Percentiles rank a stretch among this genome's conserved stretches.
phyloP scores from a whole-genome alignment of 106 monocot species.

The Acorus calamus region DNA sequence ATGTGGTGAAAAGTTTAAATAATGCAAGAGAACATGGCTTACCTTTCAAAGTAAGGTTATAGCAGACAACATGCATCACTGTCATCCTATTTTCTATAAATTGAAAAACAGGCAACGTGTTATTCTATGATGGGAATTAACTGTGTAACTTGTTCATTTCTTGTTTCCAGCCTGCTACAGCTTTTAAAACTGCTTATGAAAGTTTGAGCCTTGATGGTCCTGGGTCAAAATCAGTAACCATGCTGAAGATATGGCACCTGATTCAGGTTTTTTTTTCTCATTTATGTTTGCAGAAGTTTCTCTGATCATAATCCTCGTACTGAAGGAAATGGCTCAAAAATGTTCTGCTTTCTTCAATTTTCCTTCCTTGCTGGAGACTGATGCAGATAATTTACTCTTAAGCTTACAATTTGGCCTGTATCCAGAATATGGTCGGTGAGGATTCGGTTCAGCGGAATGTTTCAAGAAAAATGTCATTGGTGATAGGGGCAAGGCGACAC shows the following conservation, averaged over 20 bases:
- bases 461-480: constrained; percentile 82
- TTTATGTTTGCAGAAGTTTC: neutral
- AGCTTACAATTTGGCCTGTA: neutral
- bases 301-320: neutral
- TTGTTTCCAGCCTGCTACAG: constrained; percentile 52
- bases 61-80: too few species aligned
- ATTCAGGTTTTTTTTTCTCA: constrained; percentile 49
- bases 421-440: constrained; percentile 72
- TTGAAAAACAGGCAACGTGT: neutral
- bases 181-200: constrained; percentile 77
- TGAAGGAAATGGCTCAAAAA: neutral
- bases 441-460: constrained; percentile 35
- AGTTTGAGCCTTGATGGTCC: constrained; percentile 36
- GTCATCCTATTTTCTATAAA: neutral
- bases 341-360: neutral
- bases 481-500: constrained; percentile 83
- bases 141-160: neutral
- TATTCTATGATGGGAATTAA: neutral
- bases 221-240: constrained; percentile 71
- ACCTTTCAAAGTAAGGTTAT: constrained; percentile 66
- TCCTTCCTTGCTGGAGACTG: neutral
- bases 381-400: neutral
- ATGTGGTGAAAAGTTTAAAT: constrained; percentile 63
- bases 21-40: constrained; percentile 67
- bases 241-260: constrained; percentile 97